phyloP scores from a whole-genome alignment of 1,284 basidiomycete species.

The Irpex rosettiformis region DNA sequence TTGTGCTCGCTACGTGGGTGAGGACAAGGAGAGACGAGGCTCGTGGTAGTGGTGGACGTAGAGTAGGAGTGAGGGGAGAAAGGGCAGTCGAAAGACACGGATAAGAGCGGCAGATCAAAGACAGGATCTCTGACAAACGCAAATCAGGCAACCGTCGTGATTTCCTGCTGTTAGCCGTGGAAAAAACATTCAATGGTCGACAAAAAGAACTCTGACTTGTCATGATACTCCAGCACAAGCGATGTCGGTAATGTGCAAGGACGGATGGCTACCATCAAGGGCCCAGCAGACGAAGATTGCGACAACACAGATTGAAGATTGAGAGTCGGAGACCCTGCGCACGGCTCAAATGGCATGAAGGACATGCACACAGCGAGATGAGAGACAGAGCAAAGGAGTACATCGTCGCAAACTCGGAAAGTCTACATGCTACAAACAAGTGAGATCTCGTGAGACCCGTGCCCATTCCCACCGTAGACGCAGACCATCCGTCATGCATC shows the following conservation, averaged over 20 bases:
- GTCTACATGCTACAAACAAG: neutral
- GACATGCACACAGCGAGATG: neutral
- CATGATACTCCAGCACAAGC: neutral
- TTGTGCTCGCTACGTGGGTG: slow-evolving; percentile 18
- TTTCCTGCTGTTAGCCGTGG: neutral
- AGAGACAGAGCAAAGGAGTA: no score
- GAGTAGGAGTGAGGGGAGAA: neutral
- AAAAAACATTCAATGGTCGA: neutral
- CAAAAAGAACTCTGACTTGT: neutral
- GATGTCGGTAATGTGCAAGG: neutral
- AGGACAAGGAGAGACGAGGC: slow-evolving; percentile 12
- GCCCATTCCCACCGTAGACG: neutral
- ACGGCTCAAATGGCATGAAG: no score
- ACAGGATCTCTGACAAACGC: slow-evolving; percentile 5
- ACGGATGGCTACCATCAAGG: neutral
- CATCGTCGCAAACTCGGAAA: neutral
- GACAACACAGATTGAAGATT: neutral
- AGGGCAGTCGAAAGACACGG: neutral
- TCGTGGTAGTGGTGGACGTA: slow-evolving; percentile 2
- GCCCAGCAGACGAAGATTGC: neutral
- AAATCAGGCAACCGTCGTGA: slow-evolving; percentile 11
- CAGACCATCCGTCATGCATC: no score
- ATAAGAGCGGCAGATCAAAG: neutral
- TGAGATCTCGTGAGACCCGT: neutral
- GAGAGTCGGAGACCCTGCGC: no score